Conservation (phyloP, 2,329 filamentous ascomycete genomes). For the Lojkania enalia region DNA sequence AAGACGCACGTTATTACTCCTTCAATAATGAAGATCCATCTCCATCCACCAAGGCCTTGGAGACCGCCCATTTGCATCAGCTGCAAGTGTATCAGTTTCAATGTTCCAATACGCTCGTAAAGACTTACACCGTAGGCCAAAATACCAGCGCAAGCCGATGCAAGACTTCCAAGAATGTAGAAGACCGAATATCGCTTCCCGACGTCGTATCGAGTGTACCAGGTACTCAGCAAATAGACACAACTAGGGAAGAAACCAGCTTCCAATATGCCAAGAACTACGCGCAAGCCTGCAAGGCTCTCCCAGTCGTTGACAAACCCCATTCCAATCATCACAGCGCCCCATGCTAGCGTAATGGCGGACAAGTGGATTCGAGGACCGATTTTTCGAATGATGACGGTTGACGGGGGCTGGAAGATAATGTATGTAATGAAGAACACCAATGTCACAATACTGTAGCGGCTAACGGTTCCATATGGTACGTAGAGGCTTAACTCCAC, state of each 20-base stretch:
- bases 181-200: constrained; percentile 71
- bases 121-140: constrained; percentile 65
- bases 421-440: constrained; percentile 52
- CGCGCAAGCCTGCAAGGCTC: constrained; percentile 41
- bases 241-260: constrained; percentile 48
- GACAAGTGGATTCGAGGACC: constrained; percentile 45
- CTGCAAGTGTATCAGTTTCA: constrained; percentile 21
- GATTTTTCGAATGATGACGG: constrained; percentile 46
- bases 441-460: constrained; percentile 62
- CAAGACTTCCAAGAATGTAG: constrained; percentile 69
- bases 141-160: constrained; percentile 68
- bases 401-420: constrained; percentile 48
- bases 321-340: constrained; percentile 51
- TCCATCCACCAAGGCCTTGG: constrained; percentile 50
- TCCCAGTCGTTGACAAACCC: constrained; percentile 45
- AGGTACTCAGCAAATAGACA: constrained; percentile 50
- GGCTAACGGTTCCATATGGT: constrained; percentile 32
- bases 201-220: constrained; percentile 63
- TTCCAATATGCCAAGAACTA: constrained; percentile 47
- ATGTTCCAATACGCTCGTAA: not conserved
- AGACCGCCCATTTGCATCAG: constrained; percentile 66
- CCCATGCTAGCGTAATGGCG: constrained; percentile 44
- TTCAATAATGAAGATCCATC: constrained; percentile 54
- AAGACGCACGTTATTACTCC: constrained; percentile 47
- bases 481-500: constrained; percentile 37